Evolutionary conservation across 116 monocot genomes (phyloP).

Genomic region (Dioscorea cayenensis): DNA sequence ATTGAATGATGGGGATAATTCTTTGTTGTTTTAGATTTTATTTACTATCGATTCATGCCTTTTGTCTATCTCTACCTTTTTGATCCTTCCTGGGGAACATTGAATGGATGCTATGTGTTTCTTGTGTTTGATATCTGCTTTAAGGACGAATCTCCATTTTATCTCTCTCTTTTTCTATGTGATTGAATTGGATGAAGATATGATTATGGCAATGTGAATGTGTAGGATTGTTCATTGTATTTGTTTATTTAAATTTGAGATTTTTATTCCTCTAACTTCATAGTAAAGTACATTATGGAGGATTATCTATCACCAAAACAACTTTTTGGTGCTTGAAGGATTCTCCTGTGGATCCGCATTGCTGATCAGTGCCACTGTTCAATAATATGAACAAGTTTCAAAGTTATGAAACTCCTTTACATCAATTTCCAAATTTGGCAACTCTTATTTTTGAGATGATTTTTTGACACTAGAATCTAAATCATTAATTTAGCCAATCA

Average conservation of each 20-base stretch:
- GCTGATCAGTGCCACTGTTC: neutral
- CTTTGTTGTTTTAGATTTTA: neutral
- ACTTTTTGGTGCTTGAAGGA: neutral
- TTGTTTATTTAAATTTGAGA: too few species aligned
- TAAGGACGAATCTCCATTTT: neutral
- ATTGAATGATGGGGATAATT: neutral
- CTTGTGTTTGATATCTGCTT: neutral
- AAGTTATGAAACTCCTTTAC: slow-evolving; percentile 16
- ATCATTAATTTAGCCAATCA: too few species aligned
- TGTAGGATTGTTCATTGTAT: too few species aligned
- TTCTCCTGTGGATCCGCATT: neutral
- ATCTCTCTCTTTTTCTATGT: too few species aligned
- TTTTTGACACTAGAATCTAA: too few species aligned
- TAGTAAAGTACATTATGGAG: neutral
- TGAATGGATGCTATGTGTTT: neutral
- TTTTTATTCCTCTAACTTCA: neutral
- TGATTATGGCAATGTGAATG: too few species aligned
- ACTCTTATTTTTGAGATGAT: too few species aligned
- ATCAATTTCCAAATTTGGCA: too few species aligned
- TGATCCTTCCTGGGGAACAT: neutral
- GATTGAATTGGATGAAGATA: too few species aligned
- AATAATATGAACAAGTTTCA: neutral
- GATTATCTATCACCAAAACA: neutral
- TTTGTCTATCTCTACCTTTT: neutral
- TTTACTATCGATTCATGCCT: neutral